These are phyloP conservation scores for Ceratobasidium sp. DNA, from an alignment of 1,284 basidiomycete genomes.

Conservation along the genomic window DNA sequence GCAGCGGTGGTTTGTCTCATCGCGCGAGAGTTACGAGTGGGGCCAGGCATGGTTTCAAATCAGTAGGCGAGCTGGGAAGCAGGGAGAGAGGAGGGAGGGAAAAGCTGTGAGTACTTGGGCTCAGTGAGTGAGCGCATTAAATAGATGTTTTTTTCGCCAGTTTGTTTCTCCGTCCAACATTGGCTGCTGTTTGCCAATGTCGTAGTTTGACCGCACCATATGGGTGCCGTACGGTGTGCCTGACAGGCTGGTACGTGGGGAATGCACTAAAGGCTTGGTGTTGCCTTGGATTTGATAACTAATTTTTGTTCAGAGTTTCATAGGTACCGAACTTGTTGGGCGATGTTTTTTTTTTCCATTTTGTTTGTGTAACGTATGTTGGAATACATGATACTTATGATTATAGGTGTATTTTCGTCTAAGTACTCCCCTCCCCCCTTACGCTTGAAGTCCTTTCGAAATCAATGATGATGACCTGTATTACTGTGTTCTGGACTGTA, in stretches of 20 bases:
- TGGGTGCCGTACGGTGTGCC: background rate
- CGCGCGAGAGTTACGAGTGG: background rate
- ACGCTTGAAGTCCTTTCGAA: no score
- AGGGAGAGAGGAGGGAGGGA: background rate
- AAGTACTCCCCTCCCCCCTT: background rate
- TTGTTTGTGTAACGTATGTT: no score
- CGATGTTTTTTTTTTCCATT: background rate
- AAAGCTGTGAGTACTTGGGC: background rate
- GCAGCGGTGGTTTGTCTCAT: background rate
- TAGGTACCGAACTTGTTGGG: background rate
- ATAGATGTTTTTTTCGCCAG: background rate
- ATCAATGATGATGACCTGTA: constrained; percentile 15
- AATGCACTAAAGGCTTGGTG: background rate
- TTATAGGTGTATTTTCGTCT: background rate
- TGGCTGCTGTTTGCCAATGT: background rate
- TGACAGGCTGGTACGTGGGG: background rate
- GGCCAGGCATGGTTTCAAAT: background rate
- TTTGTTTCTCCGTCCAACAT: constrained; percentile 1
- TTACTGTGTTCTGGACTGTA: background rate
- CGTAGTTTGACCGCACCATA: background rate
- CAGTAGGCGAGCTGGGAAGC: no score
- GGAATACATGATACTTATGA: no score
- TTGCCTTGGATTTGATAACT: background rate
- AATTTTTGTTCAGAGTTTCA: background rate
- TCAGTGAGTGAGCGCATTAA: no score